Evolutionary conservation across 2,329 filamentous ascomycete genomes (phyloP).

Genomic region (Arthrinium phaeospermum): DNA sequence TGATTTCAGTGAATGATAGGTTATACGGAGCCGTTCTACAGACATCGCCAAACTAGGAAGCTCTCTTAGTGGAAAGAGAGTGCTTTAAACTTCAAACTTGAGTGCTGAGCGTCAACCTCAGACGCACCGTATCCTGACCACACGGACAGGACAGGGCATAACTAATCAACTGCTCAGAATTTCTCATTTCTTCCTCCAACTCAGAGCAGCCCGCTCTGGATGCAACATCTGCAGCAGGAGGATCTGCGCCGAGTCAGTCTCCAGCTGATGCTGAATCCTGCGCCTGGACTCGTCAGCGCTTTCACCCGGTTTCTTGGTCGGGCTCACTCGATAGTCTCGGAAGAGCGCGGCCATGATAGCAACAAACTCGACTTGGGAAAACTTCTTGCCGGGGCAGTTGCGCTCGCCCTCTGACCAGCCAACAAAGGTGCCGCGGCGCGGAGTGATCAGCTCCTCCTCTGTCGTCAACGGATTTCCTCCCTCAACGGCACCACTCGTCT

Average conservation of each 20-base stretch:
- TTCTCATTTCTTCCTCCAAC: conserved; percentile 17
- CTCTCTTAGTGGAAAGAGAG: too few species aligned
- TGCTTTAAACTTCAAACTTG: too few species aligned
- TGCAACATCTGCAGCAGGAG: conserved; percentile 26
- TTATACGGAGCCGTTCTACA: too few species aligned
- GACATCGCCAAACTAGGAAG: too few species aligned
- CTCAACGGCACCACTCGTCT: not conserved
- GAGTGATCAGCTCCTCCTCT: conserved; percentile 24
- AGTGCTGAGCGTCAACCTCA: too few species aligned
- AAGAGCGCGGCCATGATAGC: conserved; percentile 36
- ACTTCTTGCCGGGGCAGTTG: conserved; percentile 39
- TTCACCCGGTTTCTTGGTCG: not conserved
- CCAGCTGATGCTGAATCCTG: conserved; percentile 19
- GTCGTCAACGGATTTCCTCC: conserved; percentile 23
- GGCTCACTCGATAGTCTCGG: conserved; percentile 19
- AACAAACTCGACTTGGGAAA: conserved; percentile 42
- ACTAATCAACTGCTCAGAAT: too few species aligned
- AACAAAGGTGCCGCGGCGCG: conserved; percentile 29
- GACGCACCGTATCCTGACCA: too few species aligned
- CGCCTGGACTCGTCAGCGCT: not conserved
- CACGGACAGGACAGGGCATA: too few species aligned
- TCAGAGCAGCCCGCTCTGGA: conserved; percentile 21
- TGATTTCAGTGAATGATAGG: too few species aligned
- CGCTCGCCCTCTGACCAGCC: conserved; percentile 40
- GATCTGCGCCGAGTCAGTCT: conserved; percentile 12